phyloP scores from a whole-genome alignment of 768 basidiomycete genomes.

The Naganishia antarctica region DNA sequence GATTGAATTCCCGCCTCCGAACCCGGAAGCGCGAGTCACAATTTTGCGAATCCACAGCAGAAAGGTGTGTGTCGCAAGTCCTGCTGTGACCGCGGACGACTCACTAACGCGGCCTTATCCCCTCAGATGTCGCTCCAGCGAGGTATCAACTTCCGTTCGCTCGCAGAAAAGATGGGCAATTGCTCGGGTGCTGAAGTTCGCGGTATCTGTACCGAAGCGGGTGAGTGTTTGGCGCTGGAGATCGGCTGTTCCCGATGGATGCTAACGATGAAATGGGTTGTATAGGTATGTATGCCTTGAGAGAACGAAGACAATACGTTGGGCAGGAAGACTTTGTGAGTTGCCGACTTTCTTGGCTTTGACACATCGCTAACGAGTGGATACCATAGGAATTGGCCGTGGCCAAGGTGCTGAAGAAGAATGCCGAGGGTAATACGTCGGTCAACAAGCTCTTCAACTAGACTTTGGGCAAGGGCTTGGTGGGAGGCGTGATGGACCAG shows the following conservation, averaged over 20 bases:
- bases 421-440: slow-evolving; percentile 88
- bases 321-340: slow-evolving; percentile 84
- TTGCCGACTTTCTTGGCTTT: too few relatives aligned
- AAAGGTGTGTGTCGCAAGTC: slow-evolving; percentile 58
- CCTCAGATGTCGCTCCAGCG: slow-evolving; percentile 90
- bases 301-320: slow-evolving; percentile 92
- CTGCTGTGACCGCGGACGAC: not conserved
- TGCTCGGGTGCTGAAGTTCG: slow-evolving; percentile 96
- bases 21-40: slow-evolving; percentile 89
- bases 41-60: slow-evolving; percentile 94
- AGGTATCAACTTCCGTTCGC: slow-evolving; percentile 89
- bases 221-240: slow-evolving; percentile 42
- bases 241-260: slow-evolving; percentile 12
- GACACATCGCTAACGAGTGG: too few relatives aligned
- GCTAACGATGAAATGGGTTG: slow-evolving; percentile 35
- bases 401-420: slow-evolving; percentile 94
- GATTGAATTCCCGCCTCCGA: slow-evolving; percentile 96
- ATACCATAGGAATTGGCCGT: slow-evolving; percentile 90
- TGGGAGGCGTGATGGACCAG: too few relatives aligned
- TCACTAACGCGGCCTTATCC: not conserved
- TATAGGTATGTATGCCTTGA: slow-evolving; percentile 85
- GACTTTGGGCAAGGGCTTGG: slow-evolving; percentile 12
- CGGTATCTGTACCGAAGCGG: slow-evolving; percentile 93
- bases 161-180: slow-evolving; percentile 99
- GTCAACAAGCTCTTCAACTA: slow-evolving; percentile 83